Evolutionary conservation across 768 basidiomycete species (phyloP).

Genomic region (Collybiopsis luxurians): DNA sequence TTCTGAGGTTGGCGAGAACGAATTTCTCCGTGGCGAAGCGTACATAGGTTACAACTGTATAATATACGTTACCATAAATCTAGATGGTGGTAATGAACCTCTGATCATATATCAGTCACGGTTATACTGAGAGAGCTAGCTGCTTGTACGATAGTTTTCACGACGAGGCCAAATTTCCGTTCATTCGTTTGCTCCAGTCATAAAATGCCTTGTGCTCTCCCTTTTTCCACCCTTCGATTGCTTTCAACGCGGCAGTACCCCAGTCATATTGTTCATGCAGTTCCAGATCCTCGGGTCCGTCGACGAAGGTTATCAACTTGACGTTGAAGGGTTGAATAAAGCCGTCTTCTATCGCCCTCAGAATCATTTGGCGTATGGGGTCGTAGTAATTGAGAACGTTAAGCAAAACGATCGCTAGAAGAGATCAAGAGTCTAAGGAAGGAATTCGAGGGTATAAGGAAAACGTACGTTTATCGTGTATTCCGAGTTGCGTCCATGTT

Average conservation of each 20-base stretch:
- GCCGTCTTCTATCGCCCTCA: slow-evolving; percentile 57
- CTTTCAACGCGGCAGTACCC: slow-evolving; percentile 67
- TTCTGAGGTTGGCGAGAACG: slow-evolving; percentile 1
- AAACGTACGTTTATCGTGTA: slow-evolving; percentile 11
- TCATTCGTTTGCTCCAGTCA: slow-evolving; percentile 47
- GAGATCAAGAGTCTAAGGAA: not conserved
- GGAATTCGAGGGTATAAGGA: not conserved
- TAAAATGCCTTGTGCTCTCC: slow-evolving; percentile 32
- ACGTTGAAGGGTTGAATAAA: slow-evolving; percentile 70
- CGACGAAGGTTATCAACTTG: slow-evolving; percentile 67
- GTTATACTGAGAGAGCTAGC: no score
- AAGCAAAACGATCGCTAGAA: slow-evolving; percentile 60
- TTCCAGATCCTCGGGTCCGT: slow-evolving; percentile 55
- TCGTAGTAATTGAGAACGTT: slow-evolving; percentile 85
- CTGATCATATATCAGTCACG: no score
- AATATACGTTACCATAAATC: not conserved
- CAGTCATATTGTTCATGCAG: slow-evolving; percentile 70
- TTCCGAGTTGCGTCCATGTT: slow-evolving; percentile 87
- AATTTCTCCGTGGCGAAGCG: not conserved
- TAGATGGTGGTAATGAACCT: no score
- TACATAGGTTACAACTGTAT: not conserved
- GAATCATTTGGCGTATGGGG: slow-evolving; percentile 74
- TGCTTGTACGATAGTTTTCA: no score
- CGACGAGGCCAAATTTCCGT: slow-evolving; percentile 12
- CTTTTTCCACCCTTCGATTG: slow-evolving; percentile 59